Base-by-base conservation (phyloP, 73 alveolate genomes). In the Effrenium voratum region DNA sequence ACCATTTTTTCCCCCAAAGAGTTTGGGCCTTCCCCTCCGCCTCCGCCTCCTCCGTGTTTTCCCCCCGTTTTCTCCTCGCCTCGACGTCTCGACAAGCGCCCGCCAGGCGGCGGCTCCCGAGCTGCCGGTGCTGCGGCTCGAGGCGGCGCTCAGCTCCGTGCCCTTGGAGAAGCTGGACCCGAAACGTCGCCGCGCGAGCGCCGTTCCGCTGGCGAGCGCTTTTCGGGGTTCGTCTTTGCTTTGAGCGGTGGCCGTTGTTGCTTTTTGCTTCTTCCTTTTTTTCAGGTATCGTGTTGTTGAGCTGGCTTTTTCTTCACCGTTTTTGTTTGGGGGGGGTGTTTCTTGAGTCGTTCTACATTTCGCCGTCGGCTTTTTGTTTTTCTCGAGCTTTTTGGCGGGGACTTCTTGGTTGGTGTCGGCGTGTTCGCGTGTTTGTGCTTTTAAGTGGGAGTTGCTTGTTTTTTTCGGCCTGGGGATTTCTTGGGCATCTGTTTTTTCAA, bases 81-180 rank as follows among this genome's bases (percentile, higher is more conserved):
- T n/a, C n/a, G n/a, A n/a, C n/a, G n/a, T n/a, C n/a, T n/a, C n/a
- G n/a, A n/a, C n/a, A n/a, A n/a, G n/a, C n/a, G n/a, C n/a, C n/a
- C n/a, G n/a, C n/a, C n/a, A n/a, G n/a, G n/a, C n/a, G n/a, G n/a
- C n/a, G n/a, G n/a, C n/a, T n/a, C n/a, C 60, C 4, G 86, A 76
- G 41, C 38, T 76, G 41, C 86, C 86, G 0, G 86, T 76, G 60
- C 86, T 76, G 34, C 86, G 55, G 6, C 40, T 76, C 38, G 86
- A 76, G 59, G 43, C 86, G 60, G 86, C 86, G 36, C 38, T 76
- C 60, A 6, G 24, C 24, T 6, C 30, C 55, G 52, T 75, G 34
- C 86, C 86, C 57, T 41, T 76, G 86, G 86, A 76, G 6, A 40
- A 76, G 86, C 57, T 55, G 60, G 86, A 30, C n/a, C n/a, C n/a